Evolutionary conservation across 2,329 filamentous ascomycete species (phyloP), one percentile per base, ranked within the genome.

Genomic region (Colletotrichum gigasporum): DNA sequence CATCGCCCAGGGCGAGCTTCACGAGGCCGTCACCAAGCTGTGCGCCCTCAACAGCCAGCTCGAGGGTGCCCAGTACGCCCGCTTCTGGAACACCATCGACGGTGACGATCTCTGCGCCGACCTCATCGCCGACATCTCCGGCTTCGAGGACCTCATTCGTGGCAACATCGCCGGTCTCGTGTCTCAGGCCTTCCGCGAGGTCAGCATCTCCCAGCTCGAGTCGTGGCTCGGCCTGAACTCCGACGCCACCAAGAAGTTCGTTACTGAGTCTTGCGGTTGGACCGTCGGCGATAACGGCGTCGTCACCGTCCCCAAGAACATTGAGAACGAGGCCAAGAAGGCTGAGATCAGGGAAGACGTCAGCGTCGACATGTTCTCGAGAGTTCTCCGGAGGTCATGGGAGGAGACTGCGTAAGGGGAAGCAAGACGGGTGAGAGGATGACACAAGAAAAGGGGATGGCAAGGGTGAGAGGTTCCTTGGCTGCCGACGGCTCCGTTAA

Each of bases 301-400:
- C 42, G 90, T 97, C 68, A 87, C 88, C 77, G 87, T 99, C 60
- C 96, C 96, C 59, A 84, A 90, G 74, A 99, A 99, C 83, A 92
- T 96, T 75, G 96, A 99, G 81, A 97, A 97, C 78, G 95, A 98
- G 87, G 96, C 94, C 44, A 93, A 96, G 85, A 96, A 96, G 79
- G 91, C 94, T 39, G 92, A 97, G 78, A 96, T 97, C 74, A 88
- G 94, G 72, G 96, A 99, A 85, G 94, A 96, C 69, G 96, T 99
- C 74, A 93, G 91, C 79, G 90, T 97, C 65, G 92, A 96, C 71
- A 93, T 93, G 83, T 94, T 94, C 79, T 83, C 88, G 54, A 85
- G 93, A 70, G 89, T 97, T 67, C 88, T 97, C 68, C 87, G 91
- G 79, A 87, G 94, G 74, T 91, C 92, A 51, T 97, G 94, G 85